Evolutionary conservation across 768 basidiomycete species (phyloP).

Genomic region (Dentipellis fragilis): DNA sequence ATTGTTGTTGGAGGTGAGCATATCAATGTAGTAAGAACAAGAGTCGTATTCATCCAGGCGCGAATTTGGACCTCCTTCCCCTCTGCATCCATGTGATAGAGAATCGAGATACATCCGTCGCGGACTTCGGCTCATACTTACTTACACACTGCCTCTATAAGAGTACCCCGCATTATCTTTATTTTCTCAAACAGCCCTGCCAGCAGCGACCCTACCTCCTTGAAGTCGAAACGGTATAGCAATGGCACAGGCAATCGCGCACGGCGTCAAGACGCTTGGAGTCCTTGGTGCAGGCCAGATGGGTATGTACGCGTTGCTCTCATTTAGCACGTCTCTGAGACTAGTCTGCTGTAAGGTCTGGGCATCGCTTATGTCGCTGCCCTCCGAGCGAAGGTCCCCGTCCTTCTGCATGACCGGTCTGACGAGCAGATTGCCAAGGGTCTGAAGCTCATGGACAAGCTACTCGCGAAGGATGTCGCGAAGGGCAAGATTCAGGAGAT

Average conservation of each 20-base stretch:
- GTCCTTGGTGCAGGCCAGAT: constrained; percentile 81
- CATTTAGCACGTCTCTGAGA: neutral
- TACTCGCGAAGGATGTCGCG: constrained; percentile 80
- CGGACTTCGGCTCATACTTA: no score
- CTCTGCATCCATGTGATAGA: no score
- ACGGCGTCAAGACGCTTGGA: constrained; percentile 67
- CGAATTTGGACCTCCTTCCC: no score
- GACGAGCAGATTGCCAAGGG: constrained; percentile 65
- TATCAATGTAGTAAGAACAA: no score
- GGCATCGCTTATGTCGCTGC: constrained; percentile 88
- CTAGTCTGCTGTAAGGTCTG: constrained; percentile 36
- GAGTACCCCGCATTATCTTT: no score
- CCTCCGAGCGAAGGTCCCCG: constrained; percentile 76
- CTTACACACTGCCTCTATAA: no score
- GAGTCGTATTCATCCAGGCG: no score
- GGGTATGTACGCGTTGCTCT: constrained; percentile 23
- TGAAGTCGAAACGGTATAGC: neutral
- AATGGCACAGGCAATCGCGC: constrained; percentile 31
- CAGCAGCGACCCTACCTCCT: no score
- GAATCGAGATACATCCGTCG: no score
- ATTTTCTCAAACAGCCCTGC: no score
- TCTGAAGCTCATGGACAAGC: constrained; percentile 63
- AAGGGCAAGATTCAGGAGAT: constrained; percentile 67
- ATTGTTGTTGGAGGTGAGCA: no score
- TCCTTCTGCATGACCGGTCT: constrained; percentile 78